Conservation (phyloP, 345 rosid species). For the Linum trigynum region DNA sequence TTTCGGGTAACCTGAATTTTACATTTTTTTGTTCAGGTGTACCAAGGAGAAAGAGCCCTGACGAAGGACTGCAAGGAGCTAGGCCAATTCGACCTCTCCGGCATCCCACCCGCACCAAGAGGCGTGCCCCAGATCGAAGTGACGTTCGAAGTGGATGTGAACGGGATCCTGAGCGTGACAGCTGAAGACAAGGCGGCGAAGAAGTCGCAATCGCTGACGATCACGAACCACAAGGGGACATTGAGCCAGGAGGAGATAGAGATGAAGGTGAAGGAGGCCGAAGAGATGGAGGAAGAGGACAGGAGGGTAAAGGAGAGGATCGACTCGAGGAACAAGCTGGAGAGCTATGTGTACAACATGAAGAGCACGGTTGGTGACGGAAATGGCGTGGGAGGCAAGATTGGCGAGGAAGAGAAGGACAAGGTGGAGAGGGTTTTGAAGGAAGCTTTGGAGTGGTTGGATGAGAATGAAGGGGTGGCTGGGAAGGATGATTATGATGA, state of each 20-base stretch:
- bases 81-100: conserved; percentile 27
- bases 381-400: too few relatives aligned
- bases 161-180: background rate
- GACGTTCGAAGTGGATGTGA: background rate
- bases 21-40: too few relatives aligned
- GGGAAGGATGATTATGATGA: too few relatives aligned
- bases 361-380: too few relatives aligned
- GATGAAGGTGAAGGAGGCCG: background rate
- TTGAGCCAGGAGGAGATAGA: background rate
- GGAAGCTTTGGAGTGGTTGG: too few relatives aligned
- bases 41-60: conserved; percentile 1
- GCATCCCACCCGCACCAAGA: background rate
- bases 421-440: too few relatives aligned
- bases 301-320: background rate
- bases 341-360: background rate
- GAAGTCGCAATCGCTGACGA: background rate
- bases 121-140: background rate
- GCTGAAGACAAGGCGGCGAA: background rate
- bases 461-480: too few relatives aligned
- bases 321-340: background rate
- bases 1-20: too few relatives aligned
- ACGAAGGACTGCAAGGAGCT: conserved; percentile 32
- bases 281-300: background rate
- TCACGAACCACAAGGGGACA: background rate
- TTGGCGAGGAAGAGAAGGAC: too few relatives aligned